A percentile compares a stretch with the other conserved stretches of the same genome.
Conservation (phyloP, 306 rosid species). For the Inga leiocalycina region DNA sequence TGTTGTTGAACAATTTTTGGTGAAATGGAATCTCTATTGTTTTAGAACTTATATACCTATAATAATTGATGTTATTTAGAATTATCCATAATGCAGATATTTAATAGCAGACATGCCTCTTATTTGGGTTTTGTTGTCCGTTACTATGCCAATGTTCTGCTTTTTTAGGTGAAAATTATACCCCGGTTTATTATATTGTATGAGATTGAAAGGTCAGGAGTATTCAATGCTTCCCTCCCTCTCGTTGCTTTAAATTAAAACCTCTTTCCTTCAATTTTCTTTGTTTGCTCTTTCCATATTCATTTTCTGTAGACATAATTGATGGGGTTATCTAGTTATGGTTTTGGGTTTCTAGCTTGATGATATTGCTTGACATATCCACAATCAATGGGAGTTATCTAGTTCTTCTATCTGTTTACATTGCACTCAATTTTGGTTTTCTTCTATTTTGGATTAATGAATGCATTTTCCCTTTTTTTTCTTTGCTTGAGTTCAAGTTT, state of each 20-base stretch:
- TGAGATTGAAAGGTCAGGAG: not conserved
- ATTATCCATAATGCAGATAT: not conserved
- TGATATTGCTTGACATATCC: no score
- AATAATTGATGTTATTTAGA: no score
- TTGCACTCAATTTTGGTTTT: not conserved
- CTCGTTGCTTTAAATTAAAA: not conserved
- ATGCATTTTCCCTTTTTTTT: not conserved
- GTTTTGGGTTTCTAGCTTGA: no score
- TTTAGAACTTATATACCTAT: no score
- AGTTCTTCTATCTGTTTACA: not conserved
- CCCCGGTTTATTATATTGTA: not conserved
- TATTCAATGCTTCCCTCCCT: not conserved
- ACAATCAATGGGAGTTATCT: no score
- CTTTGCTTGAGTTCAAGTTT: not conserved
- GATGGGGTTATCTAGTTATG: not conserved
- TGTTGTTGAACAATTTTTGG: no score
- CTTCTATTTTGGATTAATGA: not conserved
- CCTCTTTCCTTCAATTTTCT: not conserved
- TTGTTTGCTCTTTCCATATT: not conserved
- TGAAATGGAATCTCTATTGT: no score
- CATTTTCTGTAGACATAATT: not conserved
- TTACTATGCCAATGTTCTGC: no score
- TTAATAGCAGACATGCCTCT: not conserved
- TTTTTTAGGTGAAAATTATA: not conserved
- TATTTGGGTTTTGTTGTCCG: no score